These are phyloP conservation scores for Pseudogymnoascus sp. DNA, from an alignment of 2,329 filamentous ascomycete species.

Conservation along the genomic window DNA sequence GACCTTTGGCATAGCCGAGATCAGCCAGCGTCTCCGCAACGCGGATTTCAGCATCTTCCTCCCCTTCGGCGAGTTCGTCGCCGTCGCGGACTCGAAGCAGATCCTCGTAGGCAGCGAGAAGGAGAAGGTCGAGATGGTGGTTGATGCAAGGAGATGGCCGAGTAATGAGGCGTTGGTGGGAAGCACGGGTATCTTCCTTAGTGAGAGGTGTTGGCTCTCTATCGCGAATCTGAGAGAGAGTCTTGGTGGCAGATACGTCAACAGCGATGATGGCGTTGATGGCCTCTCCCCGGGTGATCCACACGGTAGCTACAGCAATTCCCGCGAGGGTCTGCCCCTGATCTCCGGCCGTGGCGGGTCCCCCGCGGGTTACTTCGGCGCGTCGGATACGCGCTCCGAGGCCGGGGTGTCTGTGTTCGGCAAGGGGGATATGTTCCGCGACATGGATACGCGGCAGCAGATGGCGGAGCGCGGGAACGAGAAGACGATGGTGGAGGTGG, in stretches of 20 bases:
- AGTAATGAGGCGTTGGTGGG: constrained; percentile 85
- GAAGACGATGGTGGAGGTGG: constrained; percentile 82
- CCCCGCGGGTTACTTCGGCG: constrained; percentile 71
- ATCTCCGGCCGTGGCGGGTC: constrained; percentile 47
- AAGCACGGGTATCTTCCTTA: constrained; percentile 89
- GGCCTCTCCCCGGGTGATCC: constrained; percentile 49
- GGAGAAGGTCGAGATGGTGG: constrained; percentile 84
- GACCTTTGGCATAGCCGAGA: constrained; percentile 92
- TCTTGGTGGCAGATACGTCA: constrained; percentile 44
- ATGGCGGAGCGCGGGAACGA: constrained; percentile 95
- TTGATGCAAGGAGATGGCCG: constrained; percentile 90
- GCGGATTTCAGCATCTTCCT: constrained; percentile 95
- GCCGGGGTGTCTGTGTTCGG: constrained; percentile 87
- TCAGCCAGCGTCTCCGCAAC: constrained; percentile 84
- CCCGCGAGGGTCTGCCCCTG: constrained; percentile 51
- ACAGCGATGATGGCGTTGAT: constrained; percentile 57
- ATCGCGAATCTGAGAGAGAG: constrained; percentile 68
- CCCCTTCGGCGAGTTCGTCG: constrained; percentile 91
- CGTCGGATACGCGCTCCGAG: constrained; percentile 70
- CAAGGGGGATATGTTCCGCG: constrained; percentile 95
- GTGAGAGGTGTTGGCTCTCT: constrained; percentile 92
- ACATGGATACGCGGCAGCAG: constrained; percentile 86
- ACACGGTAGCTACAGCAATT: constrained; percentile 49
- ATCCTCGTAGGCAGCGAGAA: constrained; percentile 85
- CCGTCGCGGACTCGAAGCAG: constrained; percentile 75